Evolutionary conservation across 1,284 basidiomycete species (phyloP).

Genomic region (Rhodotorula sp.): DNA sequence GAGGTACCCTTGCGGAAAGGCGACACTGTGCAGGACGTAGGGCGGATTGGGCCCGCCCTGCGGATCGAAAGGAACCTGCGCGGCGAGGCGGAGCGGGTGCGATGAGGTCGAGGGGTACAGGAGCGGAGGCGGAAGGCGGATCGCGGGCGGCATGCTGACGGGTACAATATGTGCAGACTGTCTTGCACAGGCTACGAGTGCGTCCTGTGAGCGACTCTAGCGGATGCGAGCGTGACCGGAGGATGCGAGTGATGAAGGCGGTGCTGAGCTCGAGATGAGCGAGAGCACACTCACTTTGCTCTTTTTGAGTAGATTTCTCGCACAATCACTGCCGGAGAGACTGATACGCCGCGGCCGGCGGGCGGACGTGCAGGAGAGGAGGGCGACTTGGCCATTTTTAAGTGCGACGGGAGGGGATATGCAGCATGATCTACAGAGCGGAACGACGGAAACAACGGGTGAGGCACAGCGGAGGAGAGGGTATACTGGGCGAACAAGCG

Average conservation of each 20-base stretch:
- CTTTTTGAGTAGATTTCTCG: too few relatives aligned
- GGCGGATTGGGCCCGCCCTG: constrained; percentile 19
- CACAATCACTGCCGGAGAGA: too few relatives aligned
- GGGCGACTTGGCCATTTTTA: not conserved
- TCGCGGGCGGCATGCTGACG: constrained; percentile 10
- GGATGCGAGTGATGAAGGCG: not conserved
- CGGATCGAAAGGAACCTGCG: constrained; percentile 31
- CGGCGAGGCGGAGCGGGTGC: constrained; percentile 29
- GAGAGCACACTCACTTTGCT: not conserved
- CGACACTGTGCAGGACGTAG: constrained; percentile 41
- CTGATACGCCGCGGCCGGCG: too few relatives aligned
- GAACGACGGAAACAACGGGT: not conserved
- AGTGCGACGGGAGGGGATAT: too few relatives aligned
- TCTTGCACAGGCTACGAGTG: not conserved
- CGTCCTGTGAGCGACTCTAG: too few relatives aligned
- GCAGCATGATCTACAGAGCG: not conserved
- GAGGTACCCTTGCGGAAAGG: constrained; percentile 32
- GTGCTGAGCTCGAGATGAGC: not conserved
- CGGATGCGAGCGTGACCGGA: not conserved
- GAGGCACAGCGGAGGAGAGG: not conserved
- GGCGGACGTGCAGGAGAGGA: not conserved
- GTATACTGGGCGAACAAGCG: not conserved
- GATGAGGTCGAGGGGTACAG: constrained; percentile 27
- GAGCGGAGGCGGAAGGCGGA: constrained; percentile 33
- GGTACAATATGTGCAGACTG: not conserved